Evolutionary conservation across 2,329 filamentous ascomycete species (phyloP), one percentile per base, ranked within the genome.

Genomic region (Fusarium luffae): DNA sequence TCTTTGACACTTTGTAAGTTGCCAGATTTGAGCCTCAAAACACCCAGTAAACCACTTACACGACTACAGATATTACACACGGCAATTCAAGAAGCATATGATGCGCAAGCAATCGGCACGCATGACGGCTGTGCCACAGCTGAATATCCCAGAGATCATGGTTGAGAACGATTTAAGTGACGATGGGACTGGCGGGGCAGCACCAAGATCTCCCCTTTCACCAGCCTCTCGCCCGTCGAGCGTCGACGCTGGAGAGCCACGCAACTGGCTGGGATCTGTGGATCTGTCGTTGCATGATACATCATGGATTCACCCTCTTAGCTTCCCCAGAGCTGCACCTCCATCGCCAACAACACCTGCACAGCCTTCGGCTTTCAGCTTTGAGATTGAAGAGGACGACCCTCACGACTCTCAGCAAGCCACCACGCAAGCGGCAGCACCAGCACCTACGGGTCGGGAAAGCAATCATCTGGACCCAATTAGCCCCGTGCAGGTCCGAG

Each of bases 121-220:
- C 65, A 92, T 98, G 88, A 91, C 90, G 7, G 87, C 84, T 2
- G 83, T 97, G 30, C 94, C 94, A 5, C 89, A 93, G 71, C 89
- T 97, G 69, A 90, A 89, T 21, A 91, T 97, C 27, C 95, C 95
- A 0, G 93, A 97, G 76, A 97, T 98, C 66, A 90, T 93, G 66
- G 92, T 98, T 23, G 93, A 98, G 70, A 92, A 95, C 60, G 90
- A 93, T 68, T 87, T 88, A 44, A 86, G 85, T 57, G 78, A 81
- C 71, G 59, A 77, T 73, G 61, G 79, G 41, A 47, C 30, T 19
- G 50, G 49, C 23, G 65, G 69, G 49, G 69, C 65, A 54, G 72
- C 59, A 25, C 69, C 69, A 40, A 70, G 46, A 49, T 75, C 74
- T 27, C 69, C 73, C 14, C 54, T 65, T 25, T 74, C 70, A n/a